These are phyloP conservation scores for Globisporangium splendens DNA, from an alignment of 352 stramenopile genomes.

Conservation along the genomic window DNA sequence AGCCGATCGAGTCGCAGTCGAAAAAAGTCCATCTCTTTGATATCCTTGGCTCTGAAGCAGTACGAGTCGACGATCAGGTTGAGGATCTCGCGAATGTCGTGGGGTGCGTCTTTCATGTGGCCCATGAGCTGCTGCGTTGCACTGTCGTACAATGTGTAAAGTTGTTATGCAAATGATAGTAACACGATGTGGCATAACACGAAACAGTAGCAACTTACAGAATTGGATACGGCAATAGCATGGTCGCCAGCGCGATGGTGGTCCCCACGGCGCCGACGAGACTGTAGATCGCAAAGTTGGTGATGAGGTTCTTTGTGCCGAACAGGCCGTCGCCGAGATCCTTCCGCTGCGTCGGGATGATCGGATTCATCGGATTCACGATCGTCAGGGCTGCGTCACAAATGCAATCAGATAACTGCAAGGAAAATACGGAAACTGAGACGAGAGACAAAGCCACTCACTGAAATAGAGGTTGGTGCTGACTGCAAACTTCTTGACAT, in stretches of 20 bases:
- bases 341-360: constrained; percentile 40
- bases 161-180: neutral
- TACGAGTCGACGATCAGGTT: constrained; percentile 82
- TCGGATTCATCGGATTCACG: constrained; percentile 65
- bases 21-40: constrained; percentile 77
- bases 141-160: constrained; percentile 14
- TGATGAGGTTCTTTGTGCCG: constrained; percentile 46
- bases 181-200: neutral
- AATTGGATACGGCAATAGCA: constrained; percentile 61
- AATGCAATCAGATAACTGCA: neutral
- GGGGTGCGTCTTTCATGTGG: constrained; percentile 43
- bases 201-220: constrained; percentile 34
- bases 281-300: constrained; percentile 67
- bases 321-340: constrained; percentile 41
- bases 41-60: constrained; percentile 70
- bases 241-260: constrained; percentile 49
- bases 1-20: constrained; percentile 46
- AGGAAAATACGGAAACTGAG: neutral
- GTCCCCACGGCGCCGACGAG: constrained; percentile 57
- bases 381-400: constrained; percentile 47
- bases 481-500: constrained; percentile 77
- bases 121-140: constrained; percentile 49
- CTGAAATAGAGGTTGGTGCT: constrained; percentile 79
- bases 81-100: constrained; percentile 69
- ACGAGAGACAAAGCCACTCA: constrained; percentile 15